A percentile compares a stretch with the other conserved stretches of the same genome.
phyloP scores from a whole-genome alignment of 345 rosid genomes.

The Eutrema japonicum region DNA sequence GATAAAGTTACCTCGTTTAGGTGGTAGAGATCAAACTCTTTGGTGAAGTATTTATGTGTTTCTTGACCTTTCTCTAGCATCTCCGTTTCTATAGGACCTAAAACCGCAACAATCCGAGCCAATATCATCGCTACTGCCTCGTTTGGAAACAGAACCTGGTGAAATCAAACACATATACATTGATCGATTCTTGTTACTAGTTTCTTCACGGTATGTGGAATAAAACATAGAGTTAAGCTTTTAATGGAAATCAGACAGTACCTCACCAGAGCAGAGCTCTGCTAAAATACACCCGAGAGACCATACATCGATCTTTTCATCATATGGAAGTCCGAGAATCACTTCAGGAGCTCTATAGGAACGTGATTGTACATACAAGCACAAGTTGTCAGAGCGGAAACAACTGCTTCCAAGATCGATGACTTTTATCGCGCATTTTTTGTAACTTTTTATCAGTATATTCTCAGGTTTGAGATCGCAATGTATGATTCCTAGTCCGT shows the following conservation, averaged over 20 bases:
- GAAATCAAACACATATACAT: constrained; percentile 1
- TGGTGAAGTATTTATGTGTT: constrained; percentile 78
- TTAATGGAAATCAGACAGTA: constrained; percentile 45
- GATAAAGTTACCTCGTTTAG: constrained; percentile 63
- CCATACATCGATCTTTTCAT: constrained; percentile 91
- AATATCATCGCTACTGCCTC: constrained; percentile 80
- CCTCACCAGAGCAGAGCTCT: constrained; percentile 92
- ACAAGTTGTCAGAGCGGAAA: constrained; percentile 77
- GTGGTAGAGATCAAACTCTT: constrained; percentile 73
- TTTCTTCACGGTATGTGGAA: not conserved
- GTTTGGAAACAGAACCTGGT: constrained; percentile 89
- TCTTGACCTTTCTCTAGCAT: constrained; percentile 86
- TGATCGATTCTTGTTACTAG: not conserved
- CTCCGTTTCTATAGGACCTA: constrained; percentile 79
- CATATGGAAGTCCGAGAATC: constrained; percentile 86
- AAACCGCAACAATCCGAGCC: constrained; percentile 67
- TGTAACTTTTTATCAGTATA: constrained; percentile 82
- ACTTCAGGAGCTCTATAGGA: constrained; percentile 99
- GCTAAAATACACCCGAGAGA: constrained; percentile 96
- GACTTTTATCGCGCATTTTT: constrained; percentile 73
- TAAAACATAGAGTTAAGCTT: not conserved
- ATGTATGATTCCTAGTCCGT: constrained; percentile 84
- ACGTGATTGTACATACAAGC: constrained; percentile 89
- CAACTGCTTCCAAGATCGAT: constrained; percentile 99
- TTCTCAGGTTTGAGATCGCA: constrained; percentile 98